Base-by-base conservation (phyloP, 768 basidiomycete species). In the Podaxis pistillaris region DNA sequence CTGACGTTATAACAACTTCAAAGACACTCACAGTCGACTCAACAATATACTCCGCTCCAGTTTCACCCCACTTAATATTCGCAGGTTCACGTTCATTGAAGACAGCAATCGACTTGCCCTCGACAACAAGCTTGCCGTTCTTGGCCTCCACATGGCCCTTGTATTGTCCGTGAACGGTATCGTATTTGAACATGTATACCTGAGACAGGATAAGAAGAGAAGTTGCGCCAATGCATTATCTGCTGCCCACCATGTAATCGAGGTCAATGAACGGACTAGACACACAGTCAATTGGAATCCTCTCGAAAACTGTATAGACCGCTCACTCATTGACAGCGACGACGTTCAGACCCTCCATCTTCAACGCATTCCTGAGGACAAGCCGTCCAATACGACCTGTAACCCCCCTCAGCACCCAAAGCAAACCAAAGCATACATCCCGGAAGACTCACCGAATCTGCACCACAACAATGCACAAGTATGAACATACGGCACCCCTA, bases 121-220 rank as follows among this genome's bases (percentile, higher is more conserved):
- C 79, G 73, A 98, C 86, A 73, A 78, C 75, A 61, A 97, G 87
- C 76, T 95, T 94, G 67, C 90, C 91, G 66, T 91, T 88, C 79
- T 89, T 86, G 74, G 80, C 73, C 75, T 85, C 79, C 68, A 94
- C 86, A 22, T 81, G 71, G 58, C 94, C 94, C 72, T 91, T 86
- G 83, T 86, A 97, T 71, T 85, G 84, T 26, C 92, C 88, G 76
- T 94, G 91, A 57, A 91, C 89, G 57, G 91, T 88, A 74, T 94
- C 93, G 72, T 86, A 94, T 80, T 93, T 93, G 88, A 95, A 94
- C 90, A 96, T 92, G 83, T 95, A 95, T 68, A 91, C 87, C 90
- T 92, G 49, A 3, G 44, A 4, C 28, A n/a, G 4, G 24, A 33
- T 51, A 38, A 46, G n/a, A 17, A 41, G 12, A 8, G 8, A 33